Evolutionary conservation across 345 rosid species (phyloP), one percentile per base, ranked within the genome.

Genomic region (Mercurialis annua): DNA sequence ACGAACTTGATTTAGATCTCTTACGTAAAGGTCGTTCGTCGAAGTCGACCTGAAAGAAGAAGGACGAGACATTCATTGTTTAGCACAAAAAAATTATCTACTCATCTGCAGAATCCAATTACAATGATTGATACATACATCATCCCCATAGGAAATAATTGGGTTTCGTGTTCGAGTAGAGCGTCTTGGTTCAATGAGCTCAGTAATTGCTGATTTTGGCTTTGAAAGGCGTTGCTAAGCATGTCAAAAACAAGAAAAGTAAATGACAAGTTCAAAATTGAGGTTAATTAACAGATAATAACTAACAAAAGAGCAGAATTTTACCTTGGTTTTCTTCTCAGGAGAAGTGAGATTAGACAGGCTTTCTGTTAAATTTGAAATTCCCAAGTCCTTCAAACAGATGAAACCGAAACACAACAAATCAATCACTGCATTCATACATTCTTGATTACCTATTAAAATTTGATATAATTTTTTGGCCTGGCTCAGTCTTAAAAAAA

Each of bases 141-240:
- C 77, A 62, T 86, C 86, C 20, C 49, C 18, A 64, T 78, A 84
- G 1, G 85, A 81, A 68, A 64, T 5, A 68, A 82, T 73, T 2
- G 55, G 12, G 9, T 72, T 84, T 26, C 85, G 81, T 5, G 73
- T 69, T 30, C 85, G 87, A 2, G 84, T 70, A 51, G 91, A 86
- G 57, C 91, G 87, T 5, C 91, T 78, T 72, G 80, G 81, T 53
- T 86, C 80, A 52, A 69, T 21, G n/a, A 44, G 44, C 31, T 24
- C 55, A 54, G 47, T 27, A 55, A 23, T 7, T 40, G 51, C 71
- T 3, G 55, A 9, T 58, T 66, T 81, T 63, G 59, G 72, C 66
- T 68, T 83, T 5, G 52, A 65, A 34, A 42, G 52, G 34, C 80
- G 75, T 61, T 66, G 81, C 81, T 64, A 54, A 6, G 58, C 21